A percentile compares a stretch with the other conserved stretches of the same genome.
These are phyloP conservation scores for Fusarium sp. DNA, from an alignment of 2,329 filamentous ascomycete species.

Conservation along the genomic window DNA sequence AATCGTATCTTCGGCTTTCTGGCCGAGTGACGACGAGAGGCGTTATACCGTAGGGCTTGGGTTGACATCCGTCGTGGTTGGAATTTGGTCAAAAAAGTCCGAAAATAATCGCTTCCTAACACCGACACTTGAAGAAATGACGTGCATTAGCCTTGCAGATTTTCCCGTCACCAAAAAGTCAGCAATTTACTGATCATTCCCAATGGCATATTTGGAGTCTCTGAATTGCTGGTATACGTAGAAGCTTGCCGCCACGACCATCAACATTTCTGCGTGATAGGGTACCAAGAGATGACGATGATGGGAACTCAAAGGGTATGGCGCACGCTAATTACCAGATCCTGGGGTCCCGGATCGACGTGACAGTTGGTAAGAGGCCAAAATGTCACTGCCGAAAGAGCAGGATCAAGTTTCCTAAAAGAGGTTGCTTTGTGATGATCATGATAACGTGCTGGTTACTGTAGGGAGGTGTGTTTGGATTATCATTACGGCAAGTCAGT, in stretches of 20 bases:
- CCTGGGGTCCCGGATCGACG: constrained; percentile 1
- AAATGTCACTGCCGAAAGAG: not conserved
- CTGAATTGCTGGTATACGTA: not conserved
- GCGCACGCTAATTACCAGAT: constrained; percentile 15
- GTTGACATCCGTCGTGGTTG: not conserved
- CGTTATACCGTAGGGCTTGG: not conserved
- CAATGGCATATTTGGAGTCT: not conserved
- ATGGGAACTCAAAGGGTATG: not conserved
- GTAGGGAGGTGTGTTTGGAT: not conserved
- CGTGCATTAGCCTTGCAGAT: not conserved
- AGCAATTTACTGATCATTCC: not conserved
- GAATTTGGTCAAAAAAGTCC: not conserved
- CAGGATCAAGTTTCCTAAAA: not conserved
- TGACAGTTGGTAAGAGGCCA: constrained; percentile 9
- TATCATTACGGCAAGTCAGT: not conserved
- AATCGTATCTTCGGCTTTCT: not conserved
- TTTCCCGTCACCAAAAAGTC: not conserved
- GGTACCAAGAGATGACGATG: not conserved
- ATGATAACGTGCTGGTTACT: not conserved
- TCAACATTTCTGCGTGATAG: not conserved
- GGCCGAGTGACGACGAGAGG: not conserved
- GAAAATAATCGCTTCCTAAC: not conserved
- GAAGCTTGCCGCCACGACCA: constrained; percentile 12
- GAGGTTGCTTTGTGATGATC: not conserved
- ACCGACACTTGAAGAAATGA: not conserved